Evolutionary conservation across 257 asterid genomes (phyloP).

Genomic region (Ilex asprella): DNA sequence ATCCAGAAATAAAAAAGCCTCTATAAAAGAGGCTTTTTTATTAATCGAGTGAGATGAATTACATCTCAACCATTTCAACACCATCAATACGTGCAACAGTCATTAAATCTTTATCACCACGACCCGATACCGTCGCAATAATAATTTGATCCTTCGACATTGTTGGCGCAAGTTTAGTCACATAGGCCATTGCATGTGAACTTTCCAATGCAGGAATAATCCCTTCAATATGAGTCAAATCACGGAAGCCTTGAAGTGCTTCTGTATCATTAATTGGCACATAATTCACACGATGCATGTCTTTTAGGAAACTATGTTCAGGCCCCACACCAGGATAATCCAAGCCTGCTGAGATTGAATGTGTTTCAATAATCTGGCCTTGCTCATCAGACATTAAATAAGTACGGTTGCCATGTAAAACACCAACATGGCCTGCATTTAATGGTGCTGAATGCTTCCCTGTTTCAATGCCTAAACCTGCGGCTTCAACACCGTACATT

Average conservation of each 20-base stretch:
- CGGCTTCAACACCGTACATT: neutral
- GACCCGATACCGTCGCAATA: too few relatives aligned
- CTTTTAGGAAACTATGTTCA: neutral
- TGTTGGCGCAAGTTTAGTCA: too few relatives aligned
- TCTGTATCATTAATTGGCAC: neutral
- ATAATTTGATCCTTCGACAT: too few relatives aligned
- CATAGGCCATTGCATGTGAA: neutral
- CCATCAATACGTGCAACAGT: too few relatives aligned
- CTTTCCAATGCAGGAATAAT: conserved; percentile 1
- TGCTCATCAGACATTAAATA: neutral
- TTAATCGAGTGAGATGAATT: too few relatives aligned
- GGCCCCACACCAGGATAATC: conserved; percentile 7
- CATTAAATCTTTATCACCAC: too few relatives aligned
- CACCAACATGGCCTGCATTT: neutral
- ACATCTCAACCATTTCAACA: too few relatives aligned
- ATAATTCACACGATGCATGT: neutral
- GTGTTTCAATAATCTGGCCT: neutral
- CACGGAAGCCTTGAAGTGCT: neutral
- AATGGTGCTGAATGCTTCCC: neutral
- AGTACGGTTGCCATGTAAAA: neutral
- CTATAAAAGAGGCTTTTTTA: too few relatives aligned
- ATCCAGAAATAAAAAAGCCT: too few relatives aligned
- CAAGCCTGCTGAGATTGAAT: neutral
- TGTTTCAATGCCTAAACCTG: neutral
- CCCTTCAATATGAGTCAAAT: neutral